Conservation (phyloP, 1,284 basidiomycete species). For the Sanghuangporus sanghuang region DNA sequence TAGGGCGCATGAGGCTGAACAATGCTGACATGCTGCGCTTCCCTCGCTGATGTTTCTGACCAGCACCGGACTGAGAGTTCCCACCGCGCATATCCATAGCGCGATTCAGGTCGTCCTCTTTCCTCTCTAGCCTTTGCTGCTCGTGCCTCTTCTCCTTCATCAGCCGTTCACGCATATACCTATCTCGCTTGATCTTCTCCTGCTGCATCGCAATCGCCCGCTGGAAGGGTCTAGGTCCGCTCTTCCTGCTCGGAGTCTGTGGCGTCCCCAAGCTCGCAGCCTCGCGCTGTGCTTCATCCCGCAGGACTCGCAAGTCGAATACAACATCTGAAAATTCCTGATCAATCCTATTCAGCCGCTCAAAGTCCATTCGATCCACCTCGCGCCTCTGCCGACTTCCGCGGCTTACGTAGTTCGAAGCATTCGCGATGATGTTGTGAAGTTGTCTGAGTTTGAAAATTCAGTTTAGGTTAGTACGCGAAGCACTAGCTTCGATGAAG, state of each 20-base stretch:
- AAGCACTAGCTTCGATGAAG: neutral
- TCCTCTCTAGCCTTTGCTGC: constrained; percentile 61
- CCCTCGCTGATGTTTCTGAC: constrained; percentile 67
- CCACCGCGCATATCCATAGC: constrained; percentile 52
- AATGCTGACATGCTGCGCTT: constrained; percentile 83
- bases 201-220: constrained; percentile 55
- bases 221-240: constrained; percentile 62
- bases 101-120: constrained; percentile 66
- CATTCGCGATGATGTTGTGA: constrained; percentile 54
- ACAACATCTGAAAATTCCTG: constrained; percentile 51
- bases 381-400: constrained; percentile 46
- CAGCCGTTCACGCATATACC: constrained; percentile 55
- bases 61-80: neutral
- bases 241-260: constrained; percentile 42
- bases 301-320: constrained; percentile 64
- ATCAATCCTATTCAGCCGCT: constrained; percentile 69
- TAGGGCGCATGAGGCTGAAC: constrained; percentile 79
- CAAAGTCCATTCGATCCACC: constrained; percentile 59
- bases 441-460: constrained; percentile 44
- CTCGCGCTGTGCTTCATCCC: constrained; percentile 68
- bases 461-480: constrained; percentile 12
- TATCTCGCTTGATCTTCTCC: constrained; percentile 76
- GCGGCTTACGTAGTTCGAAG: constrained; percentile 38
- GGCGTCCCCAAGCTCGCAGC: constrained; percentile 28
- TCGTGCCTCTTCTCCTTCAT: constrained; percentile 70